These are phyloP conservation scores for Carex cristatella DNA, from an alignment of 176 grass and related monocot genomes.

Conservation along the genomic window DNA sequence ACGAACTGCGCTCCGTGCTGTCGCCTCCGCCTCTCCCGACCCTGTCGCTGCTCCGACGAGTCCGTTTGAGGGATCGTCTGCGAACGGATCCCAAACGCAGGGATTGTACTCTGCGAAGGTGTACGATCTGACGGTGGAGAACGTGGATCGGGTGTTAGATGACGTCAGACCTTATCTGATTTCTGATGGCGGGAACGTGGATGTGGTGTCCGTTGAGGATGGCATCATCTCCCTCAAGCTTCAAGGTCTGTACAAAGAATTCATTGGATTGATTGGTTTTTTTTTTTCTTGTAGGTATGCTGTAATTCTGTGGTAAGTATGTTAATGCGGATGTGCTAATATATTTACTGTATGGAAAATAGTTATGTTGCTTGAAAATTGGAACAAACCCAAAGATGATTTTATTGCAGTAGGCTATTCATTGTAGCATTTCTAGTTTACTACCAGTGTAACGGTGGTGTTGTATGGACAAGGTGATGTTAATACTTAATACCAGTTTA, in stretches of 20 bases:
- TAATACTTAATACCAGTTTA: neutral
- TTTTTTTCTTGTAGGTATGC: neutral
- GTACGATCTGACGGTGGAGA: constrained; percentile 67
- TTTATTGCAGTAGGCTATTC: neutral
- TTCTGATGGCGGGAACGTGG: constrained; percentile 75
- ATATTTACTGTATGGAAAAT: neutral
- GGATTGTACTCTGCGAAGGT: constrained; percentile 64
- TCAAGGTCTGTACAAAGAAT: constrained; percentile 40
- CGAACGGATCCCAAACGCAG: constrained; percentile 27
- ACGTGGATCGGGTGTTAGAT: constrained; percentile 72
- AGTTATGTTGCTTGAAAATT: neutral
- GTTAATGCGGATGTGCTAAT: neutral
- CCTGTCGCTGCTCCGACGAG: constrained; percentile 11
- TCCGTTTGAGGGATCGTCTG: constrained; percentile 18
- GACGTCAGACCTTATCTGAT: constrained; percentile 92
- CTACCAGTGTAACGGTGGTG: neutral
- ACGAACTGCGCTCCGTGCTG: neutral
- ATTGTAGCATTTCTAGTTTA: neutral
- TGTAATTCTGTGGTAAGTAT: neutral
- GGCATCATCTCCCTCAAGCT: constrained; percentile 89
- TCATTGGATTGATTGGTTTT: neutral
- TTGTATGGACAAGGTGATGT: neutral
- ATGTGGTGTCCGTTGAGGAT: constrained; percentile 69
- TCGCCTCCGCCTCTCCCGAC: constrained; percentile 25
- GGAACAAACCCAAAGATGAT: neutral